These are phyloP conservation scores for Macrolepiota dolichaula DNA, from an alignment of 768 basidiomycete genomes.

Conservation along the genomic window DNA sequence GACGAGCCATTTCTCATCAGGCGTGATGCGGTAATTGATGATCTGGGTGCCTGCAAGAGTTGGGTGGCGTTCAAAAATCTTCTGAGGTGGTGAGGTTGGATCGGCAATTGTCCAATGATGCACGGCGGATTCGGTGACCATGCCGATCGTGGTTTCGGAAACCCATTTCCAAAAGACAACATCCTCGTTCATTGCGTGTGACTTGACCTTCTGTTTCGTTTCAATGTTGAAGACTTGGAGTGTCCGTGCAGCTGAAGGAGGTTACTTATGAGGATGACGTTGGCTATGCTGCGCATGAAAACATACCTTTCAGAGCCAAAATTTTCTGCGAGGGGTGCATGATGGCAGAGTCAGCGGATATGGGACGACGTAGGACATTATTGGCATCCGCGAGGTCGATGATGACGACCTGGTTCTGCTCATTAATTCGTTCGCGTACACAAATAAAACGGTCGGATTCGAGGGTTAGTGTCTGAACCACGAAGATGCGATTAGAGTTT, in stretches of 20 bases:
- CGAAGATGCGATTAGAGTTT: not conserved
- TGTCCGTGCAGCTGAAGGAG: conserved; percentile 79
- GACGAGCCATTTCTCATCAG: conserved; percentile 97
- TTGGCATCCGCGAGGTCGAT: conserved; percentile 97
- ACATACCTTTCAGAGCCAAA: conserved; percentile 86
- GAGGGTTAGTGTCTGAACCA: conserved; percentile 77
- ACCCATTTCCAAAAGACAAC: conserved; percentile 99
- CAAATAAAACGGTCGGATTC: conserved; percentile 99
- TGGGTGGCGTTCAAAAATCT: conserved; percentile 95
- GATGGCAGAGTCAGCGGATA: conserved; percentile 97
- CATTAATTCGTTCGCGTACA: conserved; percentile 92
- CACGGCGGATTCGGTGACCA: conserved; percentile 93
- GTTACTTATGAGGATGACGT: not conserved
- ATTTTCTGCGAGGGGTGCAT: conserved; percentile 98
- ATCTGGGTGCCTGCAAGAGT: conserved; percentile 95
- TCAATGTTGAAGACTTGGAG: conserved; percentile 98
- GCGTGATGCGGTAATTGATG: conserved; percentile 93
- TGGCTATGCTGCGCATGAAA: not conserved
- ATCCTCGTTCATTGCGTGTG: conserved; percentile 91
- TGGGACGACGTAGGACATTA: conserved; percentile 93
- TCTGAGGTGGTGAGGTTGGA: conserved; percentile 75
- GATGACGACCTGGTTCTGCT: conserved; percentile 97
- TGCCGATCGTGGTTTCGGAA: conserved; percentile 83
- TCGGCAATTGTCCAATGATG: conserved; percentile 87
- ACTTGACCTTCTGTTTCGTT: conserved; percentile 96